A percentile compares a stretch with the other conserved stretches of the same genome.
These are phyloP conservation scores for Carex cristatella DNA, from an alignment of 176 grass and related monocot genomes.

Conservation along the genomic window DNA sequence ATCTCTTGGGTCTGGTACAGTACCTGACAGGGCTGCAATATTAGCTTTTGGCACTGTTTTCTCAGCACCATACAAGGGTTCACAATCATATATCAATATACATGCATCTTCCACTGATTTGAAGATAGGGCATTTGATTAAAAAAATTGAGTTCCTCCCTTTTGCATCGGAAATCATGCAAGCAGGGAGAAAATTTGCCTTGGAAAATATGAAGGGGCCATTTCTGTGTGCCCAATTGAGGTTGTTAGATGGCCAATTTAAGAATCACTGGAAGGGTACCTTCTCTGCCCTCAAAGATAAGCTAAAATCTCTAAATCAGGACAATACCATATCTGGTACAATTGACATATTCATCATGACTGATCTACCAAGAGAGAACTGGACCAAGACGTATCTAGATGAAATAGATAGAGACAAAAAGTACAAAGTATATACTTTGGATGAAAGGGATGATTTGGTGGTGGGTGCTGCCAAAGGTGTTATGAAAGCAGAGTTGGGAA, in stretches of 20 bases:
- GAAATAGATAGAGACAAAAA: conserved; percentile 51
- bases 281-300: conserved; percentile 83
- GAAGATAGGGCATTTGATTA: conserved; percentile 43
- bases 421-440: conserved; percentile 54
- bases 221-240: conserved; percentile 89
- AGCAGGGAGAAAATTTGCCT: conserved; percentile 63
- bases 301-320: conserved; percentile 41
- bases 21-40: conserved; percentile 53
- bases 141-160: conserved; percentile 73
- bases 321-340: conserved; percentile 24
- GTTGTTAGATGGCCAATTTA: conserved; percentile 94
- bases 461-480: conserved; percentile 47
- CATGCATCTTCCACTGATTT: conserved; percentile 54
- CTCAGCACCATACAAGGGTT: conserved; percentile 78
- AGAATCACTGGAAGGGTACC: conserved; percentile 90
- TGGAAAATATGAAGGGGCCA: conserved; percentile 55
- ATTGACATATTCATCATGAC: conserved; percentile 94
- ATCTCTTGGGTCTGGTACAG: conserved; percentile 65
- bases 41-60: conserved; percentile 95
- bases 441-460: conserved; percentile 68
- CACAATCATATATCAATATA: conserved; percentile 82
- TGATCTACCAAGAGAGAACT: conserved; percentile 65
- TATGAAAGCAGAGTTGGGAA: conserved; percentile 72
- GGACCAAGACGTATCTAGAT: conserved; percentile 73
- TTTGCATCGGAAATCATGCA: conserved; percentile 79